Percentiles rank a stretch among this genome's conserved stretches.
phyloP scores from a whole-genome alignment of 257 asterid species.

The Ligustrum vulgare region DNA sequence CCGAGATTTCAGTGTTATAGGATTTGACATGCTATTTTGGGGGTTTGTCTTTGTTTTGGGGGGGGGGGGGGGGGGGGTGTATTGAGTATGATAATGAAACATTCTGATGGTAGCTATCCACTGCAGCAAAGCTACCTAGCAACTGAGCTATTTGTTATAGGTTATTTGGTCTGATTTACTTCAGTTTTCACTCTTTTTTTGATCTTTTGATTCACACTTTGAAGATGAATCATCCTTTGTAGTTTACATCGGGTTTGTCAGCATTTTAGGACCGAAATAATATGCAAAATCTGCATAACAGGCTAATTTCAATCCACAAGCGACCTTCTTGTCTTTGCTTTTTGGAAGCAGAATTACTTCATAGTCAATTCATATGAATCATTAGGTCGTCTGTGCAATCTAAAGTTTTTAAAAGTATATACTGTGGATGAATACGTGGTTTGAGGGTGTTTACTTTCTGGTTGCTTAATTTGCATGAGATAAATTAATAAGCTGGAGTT shows the following conservation, averaged over 20 bases:
- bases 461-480: not conserved
- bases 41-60: no score
- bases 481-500: not conserved
- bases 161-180: not conserved
- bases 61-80: not conserved
- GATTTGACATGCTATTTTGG: no score
- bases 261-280: not conserved
- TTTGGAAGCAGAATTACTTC: not conserved
- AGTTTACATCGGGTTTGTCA: not conserved
- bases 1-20: not conserved
- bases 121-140: not conserved
- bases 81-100: not conserved
- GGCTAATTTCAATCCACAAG: not conserved
- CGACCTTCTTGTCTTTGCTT: not conserved
- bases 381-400: not conserved
- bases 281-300: not conserved
- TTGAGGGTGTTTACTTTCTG: not conserved
- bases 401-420: not conserved
- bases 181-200: not conserved
- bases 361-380: not conserved
- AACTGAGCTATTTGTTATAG: not conserved
- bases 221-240: not conserved
- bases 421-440: not conserved
- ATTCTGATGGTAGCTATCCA: not conserved
- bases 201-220: not conserved